Evolutionary conservation across 2,329 filamentous ascomycete genomes (phyloP).

Genomic region (Pyrenophora graminea): DNA sequence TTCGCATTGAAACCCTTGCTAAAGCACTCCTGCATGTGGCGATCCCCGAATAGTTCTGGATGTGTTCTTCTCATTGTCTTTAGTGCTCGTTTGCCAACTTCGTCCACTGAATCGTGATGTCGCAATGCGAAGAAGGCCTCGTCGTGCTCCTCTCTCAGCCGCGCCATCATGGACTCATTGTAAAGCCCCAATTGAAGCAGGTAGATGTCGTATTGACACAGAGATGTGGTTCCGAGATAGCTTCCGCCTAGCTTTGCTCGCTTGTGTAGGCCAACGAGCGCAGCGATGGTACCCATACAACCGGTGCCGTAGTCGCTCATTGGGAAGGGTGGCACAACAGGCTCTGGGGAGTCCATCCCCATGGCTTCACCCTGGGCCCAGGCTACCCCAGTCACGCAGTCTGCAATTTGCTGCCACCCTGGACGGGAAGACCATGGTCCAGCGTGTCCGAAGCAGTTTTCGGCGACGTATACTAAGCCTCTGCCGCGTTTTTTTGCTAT

Average conservation of each 20-base stretch:
- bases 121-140: constrained; percentile 61
- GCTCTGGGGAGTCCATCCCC: constrained; percentile 58
- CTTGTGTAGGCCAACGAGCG: constrained; percentile 65
- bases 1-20: constrained; percentile 48
- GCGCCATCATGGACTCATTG: constrained; percentile 56
- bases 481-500: constrained; percentile 60
- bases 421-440: constrained; percentile 67
- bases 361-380: constrained; percentile 68
- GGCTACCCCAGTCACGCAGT: constrained; percentile 64
- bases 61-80: constrained; percentile 58
- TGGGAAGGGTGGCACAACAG: constrained; percentile 66
- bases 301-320: constrained; percentile 70
- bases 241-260: constrained; percentile 67
- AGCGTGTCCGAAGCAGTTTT: constrained; percentile 72
- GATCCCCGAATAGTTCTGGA: constrained; percentile 59
- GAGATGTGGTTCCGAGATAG: constrained; percentile 66
- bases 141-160: constrained; percentile 56
- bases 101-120: constrained; percentile 67
- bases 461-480: constrained; percentile 69
- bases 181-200: constrained; percentile 66
- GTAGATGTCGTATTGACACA: constrained; percentile 71
- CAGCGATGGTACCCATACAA: constrained; percentile 71
- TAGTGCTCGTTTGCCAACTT: constrained; percentile 64
- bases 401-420: constrained; percentile 75
- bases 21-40: constrained; percentile 56